Conservation (phyloP, 2,329 filamentous ascomycete genomes). For the Fusarium sp. region DNA sequence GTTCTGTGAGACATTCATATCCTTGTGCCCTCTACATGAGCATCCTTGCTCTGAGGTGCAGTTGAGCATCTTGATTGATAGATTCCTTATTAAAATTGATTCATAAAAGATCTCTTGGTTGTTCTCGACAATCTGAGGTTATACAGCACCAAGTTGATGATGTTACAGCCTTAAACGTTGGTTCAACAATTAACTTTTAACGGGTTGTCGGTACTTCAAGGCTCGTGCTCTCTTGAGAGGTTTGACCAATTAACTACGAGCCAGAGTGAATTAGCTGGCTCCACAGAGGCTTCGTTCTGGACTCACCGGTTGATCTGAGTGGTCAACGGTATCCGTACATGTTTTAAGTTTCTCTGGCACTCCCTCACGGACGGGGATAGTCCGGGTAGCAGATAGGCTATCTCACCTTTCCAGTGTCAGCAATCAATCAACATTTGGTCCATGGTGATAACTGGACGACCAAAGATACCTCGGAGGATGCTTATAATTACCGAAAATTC, state of each 20-base stretch:
- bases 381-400: neutral
- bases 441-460: neutral
- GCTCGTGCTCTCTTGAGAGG: slow-evolving; percentile 1
- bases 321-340: slow-evolving; percentile 5
- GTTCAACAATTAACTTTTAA: slow-evolving; percentile 13
- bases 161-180: slow-evolving; percentile 3
- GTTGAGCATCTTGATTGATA: slow-evolving; percentile 3
- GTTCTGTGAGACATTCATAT: slow-evolving; percentile 18
- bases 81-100: neutral
- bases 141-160: neutral
- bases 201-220: slow-evolving; percentile 16
- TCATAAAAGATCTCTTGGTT: neutral
- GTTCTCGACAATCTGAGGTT: neutral
- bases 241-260: slow-evolving; percentile 8
- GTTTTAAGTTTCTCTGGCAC: slow-evolving; percentile 3
- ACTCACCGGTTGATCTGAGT: slow-evolving; percentile 30
- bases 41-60: slow-evolving; percentile 15
- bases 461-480: neutral
- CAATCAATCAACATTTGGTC: neutral
- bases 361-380: neutral
- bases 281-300: slow-evolving; percentile 24
- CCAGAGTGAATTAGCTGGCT: neutral
- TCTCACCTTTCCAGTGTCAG: neutral
- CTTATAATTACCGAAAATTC: neutral
- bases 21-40: slow-evolving; percentile 18